phyloP scores from a whole-genome alignment of 2,329 filamentous ascomycete genomes.

The Fusarium sp. region DNA sequence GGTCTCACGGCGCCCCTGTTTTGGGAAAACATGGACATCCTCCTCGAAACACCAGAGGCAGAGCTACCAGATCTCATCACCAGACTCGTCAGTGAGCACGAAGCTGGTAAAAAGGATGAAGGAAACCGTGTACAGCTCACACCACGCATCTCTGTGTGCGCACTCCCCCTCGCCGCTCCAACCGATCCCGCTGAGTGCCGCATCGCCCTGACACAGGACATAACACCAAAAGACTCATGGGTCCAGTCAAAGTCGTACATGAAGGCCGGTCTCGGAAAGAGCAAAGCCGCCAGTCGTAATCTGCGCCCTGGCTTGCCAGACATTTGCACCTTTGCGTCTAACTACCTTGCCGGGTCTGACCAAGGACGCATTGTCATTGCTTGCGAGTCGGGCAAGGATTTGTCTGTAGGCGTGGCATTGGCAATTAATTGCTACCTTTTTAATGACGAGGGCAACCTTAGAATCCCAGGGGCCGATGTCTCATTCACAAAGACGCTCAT shows the following conservation, averaged over 20 bases:
- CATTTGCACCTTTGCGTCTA: conserved; percentile 64
- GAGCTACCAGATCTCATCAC: conserved; percentile 63
- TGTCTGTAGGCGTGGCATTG: conserved; percentile 79
- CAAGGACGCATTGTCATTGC: conserved; percentile 61
- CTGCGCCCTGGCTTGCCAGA: conserved; percentile 74
- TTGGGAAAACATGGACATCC: conserved; percentile 70
- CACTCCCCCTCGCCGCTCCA: conserved; percentile 42
- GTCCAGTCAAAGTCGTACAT: conserved; percentile 51
- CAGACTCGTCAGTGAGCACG: conserved; percentile 51
- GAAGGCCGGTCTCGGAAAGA: conserved; percentile 70
- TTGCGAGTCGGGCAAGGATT: conserved; percentile 80
- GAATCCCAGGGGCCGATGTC: conserved; percentile 35
- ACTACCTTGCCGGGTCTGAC: conserved; percentile 45
- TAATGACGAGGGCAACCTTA: conserved; percentile 64
- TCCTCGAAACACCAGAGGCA: conserved; percentile 71
- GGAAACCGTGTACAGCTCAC: conserved; percentile 46
- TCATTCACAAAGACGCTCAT: conserved; percentile 77
- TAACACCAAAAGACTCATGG: conserved; percentile 56
- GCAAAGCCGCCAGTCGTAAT: conserved; percentile 82
- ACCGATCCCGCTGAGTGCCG: conserved; percentile 45
- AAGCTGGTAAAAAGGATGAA: conserved; percentile 16
- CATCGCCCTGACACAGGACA: conserved; percentile 54
- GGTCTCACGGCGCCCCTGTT: conserved; percentile 81
- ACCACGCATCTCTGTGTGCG: conserved; percentile 49
- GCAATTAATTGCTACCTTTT: conserved; percentile 78